phyloP scores from a whole-genome alignment of 225 moss, liverwort and hornwort genomes.

The Lunularia cruciata region DNA sequence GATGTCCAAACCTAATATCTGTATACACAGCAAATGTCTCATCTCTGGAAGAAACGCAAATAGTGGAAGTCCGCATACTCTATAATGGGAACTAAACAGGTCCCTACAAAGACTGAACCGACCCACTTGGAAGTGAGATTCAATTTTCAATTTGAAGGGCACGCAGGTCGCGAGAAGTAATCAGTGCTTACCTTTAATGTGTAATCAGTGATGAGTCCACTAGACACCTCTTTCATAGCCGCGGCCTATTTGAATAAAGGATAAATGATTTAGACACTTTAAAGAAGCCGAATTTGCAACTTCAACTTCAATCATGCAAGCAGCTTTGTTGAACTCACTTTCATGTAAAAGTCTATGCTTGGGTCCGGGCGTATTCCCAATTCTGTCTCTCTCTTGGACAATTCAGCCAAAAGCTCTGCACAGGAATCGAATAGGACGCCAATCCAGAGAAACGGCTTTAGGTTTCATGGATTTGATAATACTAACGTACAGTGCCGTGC shows the following conservation, averaged over 20 bases:
- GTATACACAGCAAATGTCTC: background rate
- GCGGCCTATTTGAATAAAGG: slow-evolving; percentile 15
- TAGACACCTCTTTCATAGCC: slow-evolving; percentile 35
- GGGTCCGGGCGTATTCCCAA: slow-evolving; percentile 64
- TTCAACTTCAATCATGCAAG: too few relatives aligned
- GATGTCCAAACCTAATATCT: slow-evolving; percentile 46
- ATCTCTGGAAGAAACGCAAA: too few relatives aligned
- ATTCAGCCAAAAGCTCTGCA: slow-evolving; percentile 66
- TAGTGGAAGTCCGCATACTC: too few relatives aligned
- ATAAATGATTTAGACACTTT: background rate
- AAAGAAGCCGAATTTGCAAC: background rate
- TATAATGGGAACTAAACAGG: too few relatives aligned
- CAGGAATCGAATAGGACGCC: too few relatives aligned
- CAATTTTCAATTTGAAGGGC: too few relatives aligned
- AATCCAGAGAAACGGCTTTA: too few relatives aligned
- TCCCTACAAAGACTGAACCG: too few relatives aligned
- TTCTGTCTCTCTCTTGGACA: slow-evolving; percentile 65
- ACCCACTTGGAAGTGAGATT: too few relatives aligned
- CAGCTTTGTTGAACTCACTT: slow-evolving; percentile 34
- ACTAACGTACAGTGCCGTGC: too few relatives aligned
- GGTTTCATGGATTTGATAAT: too few relatives aligned
- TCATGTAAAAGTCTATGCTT: slow-evolving; percentile 80
- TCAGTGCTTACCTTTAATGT: slow-evolving; percentile 25
- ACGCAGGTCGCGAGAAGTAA: too few relatives aligned
- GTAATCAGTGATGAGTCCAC: slow-evolving; percentile 40